Conservation (phyloP, 768 basidiomycete species). For the Russula virescens region DNA sequence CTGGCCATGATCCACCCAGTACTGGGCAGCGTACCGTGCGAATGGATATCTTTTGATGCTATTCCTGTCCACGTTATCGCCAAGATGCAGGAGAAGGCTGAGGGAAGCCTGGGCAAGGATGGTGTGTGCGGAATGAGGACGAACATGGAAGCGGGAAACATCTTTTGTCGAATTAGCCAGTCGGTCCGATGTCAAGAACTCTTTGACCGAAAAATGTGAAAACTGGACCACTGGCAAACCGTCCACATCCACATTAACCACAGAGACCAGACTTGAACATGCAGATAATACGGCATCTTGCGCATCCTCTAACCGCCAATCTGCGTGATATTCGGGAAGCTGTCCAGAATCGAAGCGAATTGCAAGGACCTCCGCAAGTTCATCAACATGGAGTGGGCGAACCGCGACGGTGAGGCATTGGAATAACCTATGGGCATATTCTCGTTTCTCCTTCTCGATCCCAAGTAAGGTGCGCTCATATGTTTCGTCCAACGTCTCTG, state of each 20-base stretch:
- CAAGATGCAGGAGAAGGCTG: neutral
- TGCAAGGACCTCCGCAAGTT: slow-evolving; percentile 10
- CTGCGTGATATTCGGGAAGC: neutral
- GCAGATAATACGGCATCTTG: slow-evolving; percentile 5
- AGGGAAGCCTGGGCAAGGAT: slow-evolving; percentile 4
- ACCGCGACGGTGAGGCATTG: neutral
- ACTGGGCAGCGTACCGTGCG: neutral
- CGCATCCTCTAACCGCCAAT: neutral
- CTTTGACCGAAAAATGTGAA: slow-evolving; percentile 18
- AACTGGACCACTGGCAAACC: slow-evolving; percentile 8
- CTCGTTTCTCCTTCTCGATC: neutral
- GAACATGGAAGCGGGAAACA: slow-evolving; percentile 5
- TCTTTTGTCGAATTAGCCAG: neutral
- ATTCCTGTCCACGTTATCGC: neutral
- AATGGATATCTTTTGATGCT: neutral
- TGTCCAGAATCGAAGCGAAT: neutral
- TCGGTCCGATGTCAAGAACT: slow-evolving; percentile 10
- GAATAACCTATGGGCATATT: slow-evolving; percentile 4
- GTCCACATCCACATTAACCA: slow-evolving; percentile 2
- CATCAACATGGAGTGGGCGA: neutral
- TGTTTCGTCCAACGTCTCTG: slow-evolving; percentile 3
- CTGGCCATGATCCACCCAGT: slow-evolving; percentile 5
- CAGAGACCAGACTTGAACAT: neutral
- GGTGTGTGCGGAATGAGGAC: neutral
- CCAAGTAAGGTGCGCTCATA: neutral